Base-by-base conservation (phyloP, 495 filamentous ascomycete genomes). In the Trichoderma reesei region DNA sequence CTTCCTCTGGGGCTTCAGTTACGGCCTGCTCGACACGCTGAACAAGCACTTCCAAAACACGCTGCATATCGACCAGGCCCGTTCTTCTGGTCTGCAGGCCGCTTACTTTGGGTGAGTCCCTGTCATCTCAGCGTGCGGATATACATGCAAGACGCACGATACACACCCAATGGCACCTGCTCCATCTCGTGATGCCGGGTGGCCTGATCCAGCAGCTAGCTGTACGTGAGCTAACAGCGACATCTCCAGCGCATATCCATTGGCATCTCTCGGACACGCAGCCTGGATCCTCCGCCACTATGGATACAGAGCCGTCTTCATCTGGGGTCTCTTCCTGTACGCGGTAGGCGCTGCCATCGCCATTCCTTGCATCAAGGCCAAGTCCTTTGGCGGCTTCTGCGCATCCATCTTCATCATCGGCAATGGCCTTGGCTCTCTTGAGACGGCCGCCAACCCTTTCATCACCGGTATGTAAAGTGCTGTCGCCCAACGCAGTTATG, bases 1-100 rank as follows among this genome's bases (percentile, higher is more conserved):
- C 73, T 89, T 96, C 67, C 76, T 96, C 3, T 94, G 90, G 91
- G 91, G 91, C 0, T 90, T 96, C 66, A 87, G 88, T 0, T 94
- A 95, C 71, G 90, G 91, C 14, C 81, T 96, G 36, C 80, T 95
- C 11, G 86, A 89, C 39, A 63, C 61, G 31, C 63, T 64, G 34
- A 64, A 64, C 63, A 59, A 54, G 48, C 63, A 64, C 34, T 65
- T 65, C 38, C 64, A 61, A 36, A 70, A 73, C 64, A 72, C 67
- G 34, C 80, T 95, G 51, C 68, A 67, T 37, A 72, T 79, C 64
- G 70, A 65, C 16, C 56, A 56, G 0, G 71, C 72, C 18, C 71
- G 78, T 62, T 70, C 71, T 8, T 56, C 79, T n/a, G 74, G 77
- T 6, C 63, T 79, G 1, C 70, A 70, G 4, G 69, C 70, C 16